A percentile compares a stretch with the other conserved stretches of the same genome.
Conservation (phyloP, 2,329 filamentous ascomycete species). For the Fusarium pseudoanthophilum region DNA sequence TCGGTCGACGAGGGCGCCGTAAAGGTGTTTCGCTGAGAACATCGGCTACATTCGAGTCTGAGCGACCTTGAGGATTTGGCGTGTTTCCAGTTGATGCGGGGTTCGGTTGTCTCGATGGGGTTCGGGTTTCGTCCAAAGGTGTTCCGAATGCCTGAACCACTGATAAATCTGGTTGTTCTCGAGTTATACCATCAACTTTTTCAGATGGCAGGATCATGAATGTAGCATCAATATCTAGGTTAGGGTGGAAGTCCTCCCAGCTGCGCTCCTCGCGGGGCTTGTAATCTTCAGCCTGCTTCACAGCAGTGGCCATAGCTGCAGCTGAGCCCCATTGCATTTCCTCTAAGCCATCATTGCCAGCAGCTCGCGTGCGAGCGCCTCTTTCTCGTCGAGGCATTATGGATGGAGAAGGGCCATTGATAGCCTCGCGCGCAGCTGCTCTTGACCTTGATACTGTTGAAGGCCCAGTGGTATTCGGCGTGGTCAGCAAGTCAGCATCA, state of each 20-base stretch:
- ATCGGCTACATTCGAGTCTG: conserved; percentile 48
- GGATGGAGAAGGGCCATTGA: conserved; percentile 51
- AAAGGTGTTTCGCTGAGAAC: conserved; percentile 49
- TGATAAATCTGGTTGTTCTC: conserved; percentile 53
- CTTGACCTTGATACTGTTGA: conserved; percentile 64
- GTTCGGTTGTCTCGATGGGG: conserved; percentile 59
- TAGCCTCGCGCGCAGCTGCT: conserved; percentile 59
- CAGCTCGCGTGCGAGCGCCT: conserved; percentile 64
- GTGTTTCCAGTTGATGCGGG: conserved; percentile 56
- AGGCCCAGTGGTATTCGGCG: conserved; percentile 55
- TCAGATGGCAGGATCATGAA: conserved; percentile 84
- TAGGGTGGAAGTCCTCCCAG: conserved; percentile 97
- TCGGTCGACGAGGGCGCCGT: conserved; percentile 55
- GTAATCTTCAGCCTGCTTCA: conserved; percentile 93
- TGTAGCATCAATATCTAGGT: conserved; percentile 86
- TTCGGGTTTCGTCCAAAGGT: conserved; percentile 55
- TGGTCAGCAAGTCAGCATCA: conserved; percentile 74
- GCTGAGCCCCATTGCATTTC: conserved; percentile 83
- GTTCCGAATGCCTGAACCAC: conserved; percentile 44
- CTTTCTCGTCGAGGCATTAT: conserved; percentile 66
- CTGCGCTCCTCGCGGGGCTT: conserved; percentile 96
- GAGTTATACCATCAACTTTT: conserved; percentile 80
- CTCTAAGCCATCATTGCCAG: conserved; percentile 64
- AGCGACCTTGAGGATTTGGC: conserved; percentile 51
- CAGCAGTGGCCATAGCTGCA: conserved; percentile 87